Evolutionary conservation across 2,329 filamentous ascomycete species (phyloP).

Genomic region (Huntiella omanensis): DNA sequence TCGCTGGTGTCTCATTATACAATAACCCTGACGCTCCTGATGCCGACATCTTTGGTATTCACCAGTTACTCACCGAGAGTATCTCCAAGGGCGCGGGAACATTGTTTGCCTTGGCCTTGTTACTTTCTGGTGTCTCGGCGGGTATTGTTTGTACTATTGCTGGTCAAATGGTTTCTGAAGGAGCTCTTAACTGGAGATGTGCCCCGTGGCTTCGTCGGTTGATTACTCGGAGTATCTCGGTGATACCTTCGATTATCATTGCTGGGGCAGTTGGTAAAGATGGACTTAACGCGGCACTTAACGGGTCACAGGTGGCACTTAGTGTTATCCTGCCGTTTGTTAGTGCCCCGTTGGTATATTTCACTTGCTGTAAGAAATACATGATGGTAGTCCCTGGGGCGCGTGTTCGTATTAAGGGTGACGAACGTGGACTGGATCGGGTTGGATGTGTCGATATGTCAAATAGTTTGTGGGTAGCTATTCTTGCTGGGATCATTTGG

Average conservation of each 20-base stretch:
- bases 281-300: constrained; percentile 53
- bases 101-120: constrained; percentile 64
- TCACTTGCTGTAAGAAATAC: constrained; percentile 59
- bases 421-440: constrained; percentile 11
- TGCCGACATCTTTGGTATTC: constrained; percentile 70
- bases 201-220: constrained; percentile 63
- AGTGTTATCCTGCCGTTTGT: constrained; percentile 67
- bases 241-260: constrained; percentile 67
- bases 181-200: constrained; percentile 56
- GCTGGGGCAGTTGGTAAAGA: constrained; percentile 56
- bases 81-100: constrained; percentile 61
- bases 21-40: constrained; percentile 37
- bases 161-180: constrained; percentile 76
- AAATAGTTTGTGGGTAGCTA: constrained; percentile 47
- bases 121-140: constrained; percentile 63
- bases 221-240: constrained; percentile 60
- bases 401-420: constrained; percentile 17
- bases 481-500: constrained; percentile 45
- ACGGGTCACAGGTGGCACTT: constrained; percentile 59
- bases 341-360: constrained; percentile 67
- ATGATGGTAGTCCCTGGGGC: constrained; percentile 48
- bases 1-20: constrained; percentile 61
- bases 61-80: constrained; percentile 47
- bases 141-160: constrained; percentile 81
- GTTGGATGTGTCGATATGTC: constrained; percentile 38